Percentiles rank a stretch among this genome's conserved stretches.
Evolutionary conservation across 2,329 filamentous ascomycete genomes (phyloP).

Genomic region (Hypoxylon sp.): DNA sequence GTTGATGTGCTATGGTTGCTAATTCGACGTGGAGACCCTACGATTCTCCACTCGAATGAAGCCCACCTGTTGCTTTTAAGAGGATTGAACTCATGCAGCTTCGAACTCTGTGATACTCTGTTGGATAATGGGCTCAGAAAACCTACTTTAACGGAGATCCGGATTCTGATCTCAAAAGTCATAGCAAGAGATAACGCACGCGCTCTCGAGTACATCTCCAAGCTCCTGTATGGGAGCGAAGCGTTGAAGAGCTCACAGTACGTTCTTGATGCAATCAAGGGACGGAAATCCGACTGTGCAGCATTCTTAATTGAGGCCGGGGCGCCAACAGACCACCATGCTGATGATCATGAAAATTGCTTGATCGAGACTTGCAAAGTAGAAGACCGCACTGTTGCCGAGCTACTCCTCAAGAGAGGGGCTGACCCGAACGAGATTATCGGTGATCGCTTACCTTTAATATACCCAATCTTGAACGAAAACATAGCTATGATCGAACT

Average conservation of each 20-base stretch:
- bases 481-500: constrained; percentile 23
- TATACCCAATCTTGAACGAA: constrained; percentile 7
- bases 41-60: not conserved
- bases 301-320: constrained; percentile 35
- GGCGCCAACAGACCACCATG: constrained; percentile 15
- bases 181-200: not conserved
- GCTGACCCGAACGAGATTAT: constrained; percentile 41
- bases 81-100: constrained; percentile 6
- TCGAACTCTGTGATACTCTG: constrained; percentile 23
- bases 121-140: constrained; percentile 18
- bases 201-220: constrained; percentile 21
- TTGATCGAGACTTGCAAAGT: constrained; percentile 33
- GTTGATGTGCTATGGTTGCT: constrained; percentile 15
- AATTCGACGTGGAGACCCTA: constrained; percentile 11
- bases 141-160: constrained; percentile 10
- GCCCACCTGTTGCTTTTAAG: not conserved
- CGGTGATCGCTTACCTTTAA: constrained; percentile 7
- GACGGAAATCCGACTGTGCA: constrained; percentile 5
- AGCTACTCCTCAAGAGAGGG: constrained; percentile 37
- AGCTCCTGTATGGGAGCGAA: not conserved
- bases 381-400: constrained; percentile 1
- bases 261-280: constrained; percentile 17
- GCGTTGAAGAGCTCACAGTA: constrained; percentile 9
- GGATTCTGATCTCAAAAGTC: not conserved
- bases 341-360: constrained; percentile 16